Evolutionary conservation across 768 basidiomycete species (phyloP), one percentile per base, ranked within the genome.

Genomic region (Russula dissimulans): DNA sequence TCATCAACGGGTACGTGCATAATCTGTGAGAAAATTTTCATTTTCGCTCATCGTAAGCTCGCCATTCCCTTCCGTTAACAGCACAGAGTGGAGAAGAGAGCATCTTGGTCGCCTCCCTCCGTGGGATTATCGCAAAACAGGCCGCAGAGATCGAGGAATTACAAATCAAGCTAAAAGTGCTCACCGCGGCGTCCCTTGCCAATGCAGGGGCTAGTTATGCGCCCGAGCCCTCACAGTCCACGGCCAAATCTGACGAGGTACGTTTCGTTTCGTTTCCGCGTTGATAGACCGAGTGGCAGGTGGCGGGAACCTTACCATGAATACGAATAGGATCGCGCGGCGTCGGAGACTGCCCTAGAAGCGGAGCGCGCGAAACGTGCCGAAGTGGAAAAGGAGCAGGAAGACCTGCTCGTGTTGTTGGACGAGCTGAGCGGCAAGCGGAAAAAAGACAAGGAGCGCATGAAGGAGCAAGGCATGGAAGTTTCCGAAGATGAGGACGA

Each of bases 341-440:
- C 72, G 1, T 77, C 84, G 9, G 81, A 87, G 65, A 79, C 77
- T 8, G 70, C 82, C 58, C 70, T 93, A 11, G 71, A 73, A 39
- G 74, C 74, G 1, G 78, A 84, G 14, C 81, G 87, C 64, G 79
- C 77, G 57, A 88, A 86, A 69, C 80, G 82, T 51, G 86, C 81
- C 65, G 93, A 97, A 9, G 82, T 85, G 26, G 93, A 97, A 72
- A 95, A 94, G 73, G 95, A 99, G 71, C 95, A 97, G 67, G 95
- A 97, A 70, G 95, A 99, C 72, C 71, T 98, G 50, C 76, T 99
- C 22, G 95, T 99, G 11, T 73, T 97, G 36, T 76, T 99, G 4
- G 97, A 98, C 68, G 97, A 98, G 74, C 77, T 97, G 62, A 89
- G 84, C 47, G 81, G 76, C 64, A 99, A 99, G 74, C 79, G 95